These are phyloP conservation scores for Melastoma candidum DNA, from an alignment of 441 rosid genomes.

Conservation along the genomic window DNA sequence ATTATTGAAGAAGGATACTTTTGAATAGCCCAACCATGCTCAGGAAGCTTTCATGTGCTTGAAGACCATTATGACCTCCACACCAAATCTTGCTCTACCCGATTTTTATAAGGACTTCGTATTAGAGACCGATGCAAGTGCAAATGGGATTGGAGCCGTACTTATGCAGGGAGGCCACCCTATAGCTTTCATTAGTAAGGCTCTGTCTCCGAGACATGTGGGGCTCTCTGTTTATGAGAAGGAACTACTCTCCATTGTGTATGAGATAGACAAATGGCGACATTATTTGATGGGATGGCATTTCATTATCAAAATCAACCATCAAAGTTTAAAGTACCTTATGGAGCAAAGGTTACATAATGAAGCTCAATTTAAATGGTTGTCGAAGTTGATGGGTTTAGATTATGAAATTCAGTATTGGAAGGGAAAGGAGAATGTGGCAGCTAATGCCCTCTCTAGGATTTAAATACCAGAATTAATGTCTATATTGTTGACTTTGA, in stretches of 20 bases:
- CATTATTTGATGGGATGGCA: neutral
- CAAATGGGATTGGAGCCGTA: neutral
- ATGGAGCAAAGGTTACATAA: neutral
- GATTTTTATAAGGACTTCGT: neutral
- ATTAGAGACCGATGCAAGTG: neutral
- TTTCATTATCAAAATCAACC: neutral
- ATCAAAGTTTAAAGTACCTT: neutral
- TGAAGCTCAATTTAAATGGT: too few species aligned
- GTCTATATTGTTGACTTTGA: too few species aligned
- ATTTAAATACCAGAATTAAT: too few species aligned
- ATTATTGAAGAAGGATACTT: neutral
- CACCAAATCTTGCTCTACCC: neutral
- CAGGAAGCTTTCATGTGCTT: neutral
- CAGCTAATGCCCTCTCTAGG: too few species aligned
- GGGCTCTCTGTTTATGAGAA: neutral
- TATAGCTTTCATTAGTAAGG: neutral
- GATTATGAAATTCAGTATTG: too few species aligned
- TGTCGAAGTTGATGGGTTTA: too few species aligned
- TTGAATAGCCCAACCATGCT: neutral
- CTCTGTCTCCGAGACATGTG: neutral
- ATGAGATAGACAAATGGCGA: neutral
- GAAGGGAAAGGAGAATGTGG: too few species aligned
- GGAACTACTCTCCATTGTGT: neutral
- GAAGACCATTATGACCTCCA: neutral
- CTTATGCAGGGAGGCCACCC: neutral